These are phyloP conservation scores for Microcyclosporella mali DNA, from an alignment of 2,329 filamentous ascomycete genomes.

Conservation along the genomic window DNA sequence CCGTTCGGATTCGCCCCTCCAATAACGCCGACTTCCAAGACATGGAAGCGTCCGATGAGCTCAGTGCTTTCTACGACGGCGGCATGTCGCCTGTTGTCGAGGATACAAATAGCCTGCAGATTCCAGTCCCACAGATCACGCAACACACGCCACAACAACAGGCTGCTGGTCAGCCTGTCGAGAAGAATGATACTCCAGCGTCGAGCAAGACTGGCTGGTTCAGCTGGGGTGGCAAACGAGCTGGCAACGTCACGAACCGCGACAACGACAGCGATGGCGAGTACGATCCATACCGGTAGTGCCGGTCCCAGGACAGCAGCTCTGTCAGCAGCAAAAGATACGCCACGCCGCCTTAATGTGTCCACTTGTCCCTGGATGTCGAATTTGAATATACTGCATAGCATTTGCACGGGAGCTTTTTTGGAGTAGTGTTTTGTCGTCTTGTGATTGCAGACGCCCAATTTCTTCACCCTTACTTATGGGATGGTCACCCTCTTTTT, in stretches of 20 bases:
- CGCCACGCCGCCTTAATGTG: background rate
- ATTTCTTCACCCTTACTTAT: too few species aligned
- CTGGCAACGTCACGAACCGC: slow-evolving; percentile 9
- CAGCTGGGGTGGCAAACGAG: slow-evolving; percentile 21
- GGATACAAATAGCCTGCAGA: slow-evolving; percentile 8
- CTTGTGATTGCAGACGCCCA: too few species aligned
- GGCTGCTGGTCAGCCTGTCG: background rate
- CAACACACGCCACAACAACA: slow-evolving; percentile 2
- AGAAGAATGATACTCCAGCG: slow-evolving; percentile 10
- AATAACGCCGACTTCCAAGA: slow-evolving; percentile 19
- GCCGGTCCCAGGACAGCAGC: slow-evolving; percentile 2
- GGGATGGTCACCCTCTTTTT: too few species aligned
- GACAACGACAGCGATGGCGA: slow-evolving; percentile 16
- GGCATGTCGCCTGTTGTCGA: slow-evolving; percentile 6
- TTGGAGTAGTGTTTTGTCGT: too few species aligned
- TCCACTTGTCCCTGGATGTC: background rate
- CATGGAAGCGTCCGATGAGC: slow-evolving; percentile 19
- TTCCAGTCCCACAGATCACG: slow-evolving; percentile 7
- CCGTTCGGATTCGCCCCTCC: slow-evolving; percentile 66
- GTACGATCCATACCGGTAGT: slow-evolving; percentile 22
- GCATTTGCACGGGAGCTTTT: too few species aligned
- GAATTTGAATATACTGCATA: too few species aligned
- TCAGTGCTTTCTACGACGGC: slow-evolving; percentile 22
- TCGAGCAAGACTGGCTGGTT: slow-evolving; percentile 15
- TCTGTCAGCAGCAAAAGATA: background rate